Evolutionary conservation across 495 filamentous ascomycete species (phyloP).

Genomic region (Daldinia vernicosa): DNA sequence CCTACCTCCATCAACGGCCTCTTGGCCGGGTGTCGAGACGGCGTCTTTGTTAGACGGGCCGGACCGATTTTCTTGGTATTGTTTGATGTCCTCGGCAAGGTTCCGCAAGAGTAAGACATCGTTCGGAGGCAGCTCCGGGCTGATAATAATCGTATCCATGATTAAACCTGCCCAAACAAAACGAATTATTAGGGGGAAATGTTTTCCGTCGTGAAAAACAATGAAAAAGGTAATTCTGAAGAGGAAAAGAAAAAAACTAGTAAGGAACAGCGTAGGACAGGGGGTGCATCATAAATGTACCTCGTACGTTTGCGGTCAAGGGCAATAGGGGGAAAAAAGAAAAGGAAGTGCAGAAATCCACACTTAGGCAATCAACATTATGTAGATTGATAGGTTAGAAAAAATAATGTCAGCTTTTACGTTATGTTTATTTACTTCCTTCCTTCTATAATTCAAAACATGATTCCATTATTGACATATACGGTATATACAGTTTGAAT

Average conservation of each 20-base stretch:
- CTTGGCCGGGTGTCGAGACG: constrained; percentile 30
- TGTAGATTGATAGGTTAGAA: not conserved
- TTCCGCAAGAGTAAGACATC: constrained; percentile 61
- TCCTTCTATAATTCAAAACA: not conserved
- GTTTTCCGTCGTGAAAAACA: not conserved
- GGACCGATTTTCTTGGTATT: constrained; percentile 13
- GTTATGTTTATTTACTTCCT: not conserved
- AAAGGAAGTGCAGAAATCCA: not conserved
- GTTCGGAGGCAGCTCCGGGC: constrained; percentile 59
- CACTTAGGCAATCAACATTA: not conserved
- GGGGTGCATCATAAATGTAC: constrained; percentile 24
- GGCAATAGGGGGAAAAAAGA: constrained; percentile 1
- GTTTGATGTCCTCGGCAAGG: constrained; percentile 52
- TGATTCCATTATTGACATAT: not conserved
- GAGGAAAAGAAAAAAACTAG: constrained; percentile 8
- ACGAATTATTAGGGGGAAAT: not conserved
- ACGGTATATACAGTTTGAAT: not conserved
- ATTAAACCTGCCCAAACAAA: constrained; percentile 28
- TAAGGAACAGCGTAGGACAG: constrained; percentile 21
- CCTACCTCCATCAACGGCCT: constrained; percentile 28
- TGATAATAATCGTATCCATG: constrained; percentile 48
- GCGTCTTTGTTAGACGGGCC: constrained; percentile 8
- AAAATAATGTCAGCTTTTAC: not conserved
- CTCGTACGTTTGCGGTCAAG: not conserved
- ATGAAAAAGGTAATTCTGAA: constrained; percentile 11